Conservation (phyloP, 192 early-diverging fungal species). For the Mortierella antarctica region DNA sequence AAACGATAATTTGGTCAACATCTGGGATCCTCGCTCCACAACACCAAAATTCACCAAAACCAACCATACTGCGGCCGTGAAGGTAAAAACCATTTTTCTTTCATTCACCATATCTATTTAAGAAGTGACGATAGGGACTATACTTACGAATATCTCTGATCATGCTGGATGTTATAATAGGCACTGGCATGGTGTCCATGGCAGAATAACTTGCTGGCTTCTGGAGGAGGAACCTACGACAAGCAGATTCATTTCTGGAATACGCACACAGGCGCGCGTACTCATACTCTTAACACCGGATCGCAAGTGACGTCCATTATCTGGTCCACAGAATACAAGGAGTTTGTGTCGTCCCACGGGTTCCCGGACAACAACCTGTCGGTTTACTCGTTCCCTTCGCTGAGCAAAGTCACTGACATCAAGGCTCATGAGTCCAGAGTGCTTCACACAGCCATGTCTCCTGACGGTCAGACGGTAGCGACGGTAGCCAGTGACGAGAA, state of each 20-base stretch:
- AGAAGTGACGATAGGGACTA: not conserved
- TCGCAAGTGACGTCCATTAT: conserved; percentile 94
- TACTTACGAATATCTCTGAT: not conserved
- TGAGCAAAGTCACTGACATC: conserved; percentile 79
- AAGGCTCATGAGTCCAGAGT: conserved; percentile 86
- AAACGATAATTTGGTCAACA: conserved; percentile 92
- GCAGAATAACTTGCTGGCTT: conserved; percentile 85
- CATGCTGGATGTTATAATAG: conserved; percentile 49
- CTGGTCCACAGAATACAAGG: conserved; percentile 87
- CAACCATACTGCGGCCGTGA: conserved; percentile 91
- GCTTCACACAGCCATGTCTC: conserved; percentile 89
- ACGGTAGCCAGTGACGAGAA: conserved; percentile 95
- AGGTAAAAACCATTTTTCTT: conserved; percentile 64
- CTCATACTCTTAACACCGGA: conserved; percentile 79
- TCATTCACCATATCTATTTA: not conserved
- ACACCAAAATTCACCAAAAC: conserved; percentile 77
- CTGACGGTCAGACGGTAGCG: conserved; percentile 92
- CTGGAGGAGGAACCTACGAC: conserved; percentile 93
- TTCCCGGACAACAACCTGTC: conserved; percentile 88
- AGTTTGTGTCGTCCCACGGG: conserved; percentile 94
- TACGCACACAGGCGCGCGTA: conserved; percentile 68
- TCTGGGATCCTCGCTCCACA: conserved; percentile 82
- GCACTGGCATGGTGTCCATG: conserved; percentile 97
- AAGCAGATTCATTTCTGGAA: conserved; percentile 95
- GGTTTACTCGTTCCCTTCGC: conserved; percentile 84